Evolutionary conservation across 2,329 filamentous ascomycete species (phyloP), one percentile per base, ranked within the genome.

Genomic region (Rosellinia necatrix): DNA sequence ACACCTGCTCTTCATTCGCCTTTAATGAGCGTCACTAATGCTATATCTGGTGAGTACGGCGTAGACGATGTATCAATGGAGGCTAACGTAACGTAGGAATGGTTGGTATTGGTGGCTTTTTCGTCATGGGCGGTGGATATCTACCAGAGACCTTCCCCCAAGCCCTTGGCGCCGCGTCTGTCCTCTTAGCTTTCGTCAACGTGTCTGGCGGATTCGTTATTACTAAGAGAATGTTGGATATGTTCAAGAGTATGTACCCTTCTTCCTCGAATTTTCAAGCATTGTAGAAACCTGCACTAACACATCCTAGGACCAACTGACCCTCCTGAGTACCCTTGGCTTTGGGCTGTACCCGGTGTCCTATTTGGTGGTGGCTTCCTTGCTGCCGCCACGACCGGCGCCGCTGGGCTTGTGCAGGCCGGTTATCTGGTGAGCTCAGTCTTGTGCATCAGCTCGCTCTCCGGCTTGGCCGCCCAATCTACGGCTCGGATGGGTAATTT

Each of bases 1-100:
- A 77, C 80, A 0, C 91, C 91, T 6, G 90, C 91, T 30, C 79
- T 96, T 4, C 92, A 96, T 71, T 93, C 90, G 2, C 92, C 91
- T 1, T 76, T 96, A 4, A 96, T 96, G 92, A 92, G 89, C 64
- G 91, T 96, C 30, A 96, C 92, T 6, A 96, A 96, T 70, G 92
- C 92, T 24, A 96, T 96, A 65, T 94, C 90, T 27, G 91, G 88
- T 73, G 56, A 13, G 66, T 60, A 21, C 7, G 13, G 15, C 17
- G 17, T 22, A 8, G 8, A 2, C 19, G 8, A 32, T 43, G 51
- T 15, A 17, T 19, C 8, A 3, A 27, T n/a, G 15, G n/a, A 27
- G 19, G 35, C 64, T 69, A 56, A 71, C 43, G 49, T 3, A 8
- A n/a, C 17, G 30, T 60, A 80, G 81, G 84, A 50, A 91, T 96